A percentile compares a stretch with the other conserved stretches of the same genome.
Conservation (phyloP, 2,329 filamentous ascomycete genomes). For the Botrytis galanthina region DNA sequence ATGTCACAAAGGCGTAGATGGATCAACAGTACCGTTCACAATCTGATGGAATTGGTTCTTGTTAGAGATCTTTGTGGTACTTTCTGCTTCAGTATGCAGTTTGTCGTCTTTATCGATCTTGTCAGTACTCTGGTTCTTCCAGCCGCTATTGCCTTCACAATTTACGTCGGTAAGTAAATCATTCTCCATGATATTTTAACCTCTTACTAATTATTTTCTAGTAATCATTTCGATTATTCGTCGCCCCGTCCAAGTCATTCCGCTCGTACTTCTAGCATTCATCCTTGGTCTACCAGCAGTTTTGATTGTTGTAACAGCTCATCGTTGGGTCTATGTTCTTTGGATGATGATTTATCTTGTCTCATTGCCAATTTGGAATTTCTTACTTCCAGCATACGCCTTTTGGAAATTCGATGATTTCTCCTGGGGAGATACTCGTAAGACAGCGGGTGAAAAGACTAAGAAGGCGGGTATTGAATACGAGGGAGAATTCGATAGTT, state of each 20-base stretch:
- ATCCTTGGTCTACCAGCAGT: constrained; percentile 93
- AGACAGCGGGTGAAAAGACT: constrained; percentile 85
- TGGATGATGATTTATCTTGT: constrained; percentile 98
- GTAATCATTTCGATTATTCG: constrained; percentile 83
- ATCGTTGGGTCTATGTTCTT: constrained; percentile 84
- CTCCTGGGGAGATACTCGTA: constrained; percentile 96
- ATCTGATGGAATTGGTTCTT: constrained; percentile 94
- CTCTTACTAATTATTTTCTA: constrained; percentile 40
- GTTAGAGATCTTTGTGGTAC: constrained; percentile 96
- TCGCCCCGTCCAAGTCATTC: constrained; percentile 78
- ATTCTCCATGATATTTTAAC: neutral
- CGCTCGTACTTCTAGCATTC: constrained; percentile 80
- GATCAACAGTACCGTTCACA: constrained; percentile 99
- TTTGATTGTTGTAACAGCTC: constrained; percentile 88
- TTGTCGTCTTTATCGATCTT: constrained; percentile 93
- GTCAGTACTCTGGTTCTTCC: constrained; percentile 92
- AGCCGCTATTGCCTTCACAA: constrained; percentile 93
- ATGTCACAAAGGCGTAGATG: constrained; percentile 93
- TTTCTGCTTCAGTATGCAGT: constrained; percentile 99
- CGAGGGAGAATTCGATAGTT: constrained; percentile 96
- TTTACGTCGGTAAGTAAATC: constrained; percentile 78
- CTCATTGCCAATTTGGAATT: constrained; percentile 96
- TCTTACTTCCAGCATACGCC: constrained; percentile 86
- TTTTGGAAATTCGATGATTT: constrained; percentile 99
- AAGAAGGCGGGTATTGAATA: constrained; percentile 84